Base-by-base conservation (phyloP, 306 rosid genomes). In the Oemleria cerasiformis region DNA sequence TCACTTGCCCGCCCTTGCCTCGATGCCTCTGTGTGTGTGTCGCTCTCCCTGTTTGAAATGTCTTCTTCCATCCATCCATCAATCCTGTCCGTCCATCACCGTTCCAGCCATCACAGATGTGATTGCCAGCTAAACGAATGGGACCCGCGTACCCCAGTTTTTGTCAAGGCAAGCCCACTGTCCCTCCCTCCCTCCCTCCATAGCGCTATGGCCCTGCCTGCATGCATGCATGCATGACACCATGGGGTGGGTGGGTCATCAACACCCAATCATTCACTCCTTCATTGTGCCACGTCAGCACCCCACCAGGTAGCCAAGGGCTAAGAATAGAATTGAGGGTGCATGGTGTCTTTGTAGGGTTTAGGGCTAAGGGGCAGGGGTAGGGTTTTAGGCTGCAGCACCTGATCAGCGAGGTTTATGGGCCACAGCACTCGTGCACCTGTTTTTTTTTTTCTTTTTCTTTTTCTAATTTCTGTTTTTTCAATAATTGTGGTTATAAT, bases 371-470 rank as follows among this genome's bases (percentile, higher is more conserved):
- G 36, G 36, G 36, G 36, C 36, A 30, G 2, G 57, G 36, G n/a
- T 17, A 61, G 58, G 57, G 57, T 51, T 30, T 30, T 44, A 21
- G 39, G 10, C 41, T 63, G 83, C 85, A 74, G 83, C 74, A 75
- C 87, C 87, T 83, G 90, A 80, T 63, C 84, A 75, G 83, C 85
- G 81, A 56, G 80, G 80, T 65, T 44, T 58, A 82, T 71, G 87
- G 81, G 74, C 76, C 86, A 79, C n/a, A n/a, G n/a, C n/a, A n/a
- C 83, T 76, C 88, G 84, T 81, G 84, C 75, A 72, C 9, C 64
- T 57, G 11, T 57, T 0, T 11, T 0, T 5, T 30, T 30, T 16
- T 49, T 48, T 48, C 4, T 48, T 49, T 49, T 16, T 5, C 0
- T 0, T 11, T 45, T 44, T 2, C 0, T 9, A 45, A 45, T 3